Percentiles rank a stretch among this genome's conserved stretches.
Conservation (phyloP, 1,284 basidiomycete genomes). For the Gastroboletus turbinatus region DNA sequence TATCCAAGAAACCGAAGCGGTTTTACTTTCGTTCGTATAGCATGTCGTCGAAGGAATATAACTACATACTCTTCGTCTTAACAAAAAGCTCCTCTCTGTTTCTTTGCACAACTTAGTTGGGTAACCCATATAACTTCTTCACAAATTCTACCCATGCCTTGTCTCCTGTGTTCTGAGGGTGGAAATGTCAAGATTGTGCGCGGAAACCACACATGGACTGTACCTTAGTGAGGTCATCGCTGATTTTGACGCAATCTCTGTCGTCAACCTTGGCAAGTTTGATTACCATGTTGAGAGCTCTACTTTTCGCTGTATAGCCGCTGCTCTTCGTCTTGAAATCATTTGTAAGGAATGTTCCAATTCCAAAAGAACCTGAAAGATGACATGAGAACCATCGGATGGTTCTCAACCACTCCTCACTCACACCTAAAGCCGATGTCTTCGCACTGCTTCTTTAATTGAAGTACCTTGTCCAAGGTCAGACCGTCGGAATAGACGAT, state of each 20-base stretch:
- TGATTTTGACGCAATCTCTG: slow-evolving; percentile 85
- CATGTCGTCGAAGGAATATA: background rate
- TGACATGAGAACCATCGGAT: background rate
- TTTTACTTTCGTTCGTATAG: slow-evolving; percentile 41
- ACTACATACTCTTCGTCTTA: background rate
- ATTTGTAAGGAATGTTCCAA: slow-evolving; percentile 90
- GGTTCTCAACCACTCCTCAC: slow-evolving; percentile 16
- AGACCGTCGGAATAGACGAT: slow-evolving; percentile 86
- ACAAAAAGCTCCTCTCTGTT: background rate
- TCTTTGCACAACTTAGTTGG: slow-evolving; percentile 5
- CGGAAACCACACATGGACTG: background rate
- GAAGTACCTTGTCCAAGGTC: slow-evolving; percentile 68
- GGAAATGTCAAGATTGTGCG: background rate
- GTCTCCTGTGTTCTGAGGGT: slow-evolving; percentile 39
- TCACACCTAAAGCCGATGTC: slow-evolving; percentile 74
- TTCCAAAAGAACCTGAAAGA: slow-evolving; percentile 72
- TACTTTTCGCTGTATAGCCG: slow-evolving; percentile 61
- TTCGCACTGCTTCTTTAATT: slow-evolving; percentile 70
- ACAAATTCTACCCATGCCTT: slow-evolving; percentile 23
- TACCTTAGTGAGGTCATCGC: slow-evolving; percentile 88
- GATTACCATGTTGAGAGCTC: slow-evolving; percentile 90
- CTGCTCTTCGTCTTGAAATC: slow-evolving; percentile 70
- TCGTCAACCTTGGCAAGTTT: slow-evolving; percentile 79
- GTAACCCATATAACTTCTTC: slow-evolving; percentile 28
- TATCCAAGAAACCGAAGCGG: slow-evolving; percentile 55